A percentile compares a stretch with the other conserved stretches of the same genome.
phyloP scores from a whole-genome alignment of 352 stramenopile genomes.

The Phytophthora megakarya region DNA sequence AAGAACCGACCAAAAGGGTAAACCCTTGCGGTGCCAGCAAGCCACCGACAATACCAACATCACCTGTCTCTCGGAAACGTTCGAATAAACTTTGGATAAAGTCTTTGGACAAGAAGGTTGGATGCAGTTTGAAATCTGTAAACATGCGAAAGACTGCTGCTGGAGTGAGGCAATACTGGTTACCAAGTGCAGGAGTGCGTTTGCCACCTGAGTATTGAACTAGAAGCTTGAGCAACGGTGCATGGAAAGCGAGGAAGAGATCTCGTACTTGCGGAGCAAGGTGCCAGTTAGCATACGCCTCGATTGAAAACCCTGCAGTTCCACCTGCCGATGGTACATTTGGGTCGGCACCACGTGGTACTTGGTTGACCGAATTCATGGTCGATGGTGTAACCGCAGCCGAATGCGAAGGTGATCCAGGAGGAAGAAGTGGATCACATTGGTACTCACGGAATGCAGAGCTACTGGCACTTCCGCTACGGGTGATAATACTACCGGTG shows the following conservation, averaged over 20 bases:
- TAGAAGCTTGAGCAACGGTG: constrained; percentile 55
- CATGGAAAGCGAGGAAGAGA: constrained; percentile 62
- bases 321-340: neutral
- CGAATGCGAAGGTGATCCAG: constrained; percentile 22
- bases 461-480: constrained; percentile 17
- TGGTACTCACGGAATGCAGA: constrained; percentile 68
- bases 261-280: constrained; percentile 60
- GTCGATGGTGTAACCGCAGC: constrained; percentile 1
- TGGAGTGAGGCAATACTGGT: constrained; percentile 54
- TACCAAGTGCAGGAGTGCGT: constrained; percentile 37
- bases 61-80: constrained; percentile 33
- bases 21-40: constrained; percentile 53
- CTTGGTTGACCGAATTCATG: neutral
- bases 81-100: constrained; percentile 56
- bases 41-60: constrained; percentile 25
- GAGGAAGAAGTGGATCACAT: constrained; percentile 61
- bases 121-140: constrained; percentile 67
- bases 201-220: constrained; percentile 61
- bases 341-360: neutral
- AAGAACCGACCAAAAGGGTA: constrained; percentile 63
- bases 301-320: constrained; percentile 13
- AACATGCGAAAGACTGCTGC: constrained; percentile 54
- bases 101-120: constrained; percentile 54
- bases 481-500: constrained; percentile 4
- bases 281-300: constrained; percentile 58